Base-by-base conservation (phyloP, 192 early-diverging fungal genomes). In the Coemansia sp. region DNA sequence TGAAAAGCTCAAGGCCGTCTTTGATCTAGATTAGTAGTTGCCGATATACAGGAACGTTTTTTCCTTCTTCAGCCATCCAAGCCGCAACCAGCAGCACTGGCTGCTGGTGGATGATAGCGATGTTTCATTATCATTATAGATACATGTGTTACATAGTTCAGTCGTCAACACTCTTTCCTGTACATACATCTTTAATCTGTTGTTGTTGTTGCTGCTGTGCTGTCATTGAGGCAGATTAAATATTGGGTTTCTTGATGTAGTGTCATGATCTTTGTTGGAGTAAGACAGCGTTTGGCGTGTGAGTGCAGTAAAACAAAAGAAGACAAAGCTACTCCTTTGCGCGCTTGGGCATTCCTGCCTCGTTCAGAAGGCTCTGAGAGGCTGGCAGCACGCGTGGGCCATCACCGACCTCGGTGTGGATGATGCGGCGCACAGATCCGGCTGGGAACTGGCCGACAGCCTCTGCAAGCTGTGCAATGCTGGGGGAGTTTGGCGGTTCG, bases 321-420 rank as follows among this genome's bases (percentile, higher is more conserved):
- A 15, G n/a, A 9, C 8, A 10, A 8, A 38, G 21, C 39, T 56
- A 77, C 21, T 71, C 66, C 44, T 70, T 48, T 21, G 70, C 67
- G 12, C 57, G 72, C 70, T 72, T 78, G 26, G 81, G 81, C 81
- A 83, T 72, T 52, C 81, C 81, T 7, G 69, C 72, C 32, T 71
- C 47, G 48, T 69, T 53, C 44, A 83, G 68, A 8, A 83, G 81
- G 68, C 72, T 79, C 56, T 75, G 59, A 16, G 72, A 70, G 6
- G 61, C 63, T 16, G 70, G 26, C 61, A 75, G 76, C 56, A 98
- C 76, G 63, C 93, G 86, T n/a, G 98, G 98, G 23, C 96, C 96
- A 72, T 95, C 94, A 63, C 93, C 95, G 21, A 95, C 88, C 66
- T 87, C 86, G 19, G 96, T 95, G 82, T 93, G 91, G 77, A 99